phyloP scores from a whole-genome alignment of 1,139 yeast species.

The Pichia sp. region DNA sequence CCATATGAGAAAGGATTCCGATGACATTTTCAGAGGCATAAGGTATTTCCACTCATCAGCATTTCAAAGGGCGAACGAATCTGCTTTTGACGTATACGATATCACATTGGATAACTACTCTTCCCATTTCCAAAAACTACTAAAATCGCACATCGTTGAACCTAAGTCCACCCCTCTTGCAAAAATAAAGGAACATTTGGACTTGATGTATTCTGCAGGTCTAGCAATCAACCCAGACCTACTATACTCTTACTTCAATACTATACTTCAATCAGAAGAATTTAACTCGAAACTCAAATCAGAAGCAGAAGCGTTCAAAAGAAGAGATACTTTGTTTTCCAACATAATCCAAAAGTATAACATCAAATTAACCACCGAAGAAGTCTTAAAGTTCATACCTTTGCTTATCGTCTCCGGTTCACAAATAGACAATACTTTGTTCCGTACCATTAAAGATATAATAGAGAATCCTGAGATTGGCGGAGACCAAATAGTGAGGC shows the following conservation, averaged over 20 bases:
- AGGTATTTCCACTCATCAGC: conserved; percentile 38
- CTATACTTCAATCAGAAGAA: conserved; percentile 28
- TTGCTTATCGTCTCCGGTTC: conserved; percentile 25
- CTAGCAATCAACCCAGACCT: conserved; percentile 21
- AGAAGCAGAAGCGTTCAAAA: conserved; percentile 16
- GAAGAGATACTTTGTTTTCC: conserved; percentile 19
- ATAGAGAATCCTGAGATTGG: conserved; percentile 17
- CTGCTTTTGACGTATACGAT: conserved; percentile 15
- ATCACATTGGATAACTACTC: conserved; percentile 20
- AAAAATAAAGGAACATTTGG: conserved; percentile 22
- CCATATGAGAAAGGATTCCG: conserved; percentile 23
- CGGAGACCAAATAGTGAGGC: conserved; percentile 11
- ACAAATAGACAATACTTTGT: conserved; percentile 23
- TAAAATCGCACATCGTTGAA: conserved; percentile 22
- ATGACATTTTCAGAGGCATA: conserved; percentile 48
- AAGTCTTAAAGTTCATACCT: conserved; percentile 23
- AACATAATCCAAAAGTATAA: conserved; percentile 19
- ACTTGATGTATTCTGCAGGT: conserved; percentile 28
- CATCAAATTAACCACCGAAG: conserved; percentile 18
- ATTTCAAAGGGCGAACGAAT: background rate
- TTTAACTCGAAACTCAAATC: conserved; percentile 16
- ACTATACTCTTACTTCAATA: conserved; percentile 20
- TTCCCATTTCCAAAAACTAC: conserved; percentile 28
- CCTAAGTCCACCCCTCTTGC: conserved; percentile 18
- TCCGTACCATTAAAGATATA: conserved; percentile 23